Conservation (phyloP, 148 eudicot species). For the Suaeda aralocaspica region DNA sequence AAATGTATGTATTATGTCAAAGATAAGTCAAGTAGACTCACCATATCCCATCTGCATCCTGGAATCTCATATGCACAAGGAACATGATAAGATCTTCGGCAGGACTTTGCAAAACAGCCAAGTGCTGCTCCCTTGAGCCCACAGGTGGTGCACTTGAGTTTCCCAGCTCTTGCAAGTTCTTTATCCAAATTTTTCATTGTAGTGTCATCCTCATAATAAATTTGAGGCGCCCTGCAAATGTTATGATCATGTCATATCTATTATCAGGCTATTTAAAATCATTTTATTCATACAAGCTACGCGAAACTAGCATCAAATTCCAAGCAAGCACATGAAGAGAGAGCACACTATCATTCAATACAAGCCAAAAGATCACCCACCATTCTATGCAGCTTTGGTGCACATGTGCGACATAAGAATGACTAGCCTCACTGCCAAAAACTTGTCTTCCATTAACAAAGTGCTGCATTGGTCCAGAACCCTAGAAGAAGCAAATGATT, state of each 20-base stretch:
- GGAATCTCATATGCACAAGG: conserved; percentile 61
- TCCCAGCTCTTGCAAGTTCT: conserved; percentile 74
- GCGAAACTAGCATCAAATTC: too few relatives aligned
- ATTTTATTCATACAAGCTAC: too few relatives aligned
- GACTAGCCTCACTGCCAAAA: conserved; percentile 36
- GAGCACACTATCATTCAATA: not conserved
- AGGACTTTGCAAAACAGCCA: conserved; percentile 73
- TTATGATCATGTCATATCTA: not conserved
- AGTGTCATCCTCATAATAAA: conserved; percentile 51
- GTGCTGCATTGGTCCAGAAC: conserved; percentile 63
- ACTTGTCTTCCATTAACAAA: conserved; percentile 69
- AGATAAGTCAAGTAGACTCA: conserved; percentile 30
- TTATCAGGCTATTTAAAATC: not conserved
- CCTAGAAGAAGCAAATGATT: conserved; percentile 34
- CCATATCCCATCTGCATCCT: conserved; percentile 85
- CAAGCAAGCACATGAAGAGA: not conserved
- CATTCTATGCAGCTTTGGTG: conserved; percentile 80
- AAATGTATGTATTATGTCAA: not conserved
- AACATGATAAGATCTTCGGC: conserved; percentile 75
- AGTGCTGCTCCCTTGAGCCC: conserved; percentile 88
- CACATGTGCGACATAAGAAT: conserved; percentile 47
- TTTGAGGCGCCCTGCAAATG: conserved; percentile 80
- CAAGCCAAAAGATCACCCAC: conserved; percentile 32
- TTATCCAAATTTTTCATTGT: conserved; percentile 56
- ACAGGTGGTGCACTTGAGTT: conserved; percentile 79